Evolutionary conservation across 305 asterid genomes (phyloP).

Genomic region (Fraxinus latifolia): DNA sequence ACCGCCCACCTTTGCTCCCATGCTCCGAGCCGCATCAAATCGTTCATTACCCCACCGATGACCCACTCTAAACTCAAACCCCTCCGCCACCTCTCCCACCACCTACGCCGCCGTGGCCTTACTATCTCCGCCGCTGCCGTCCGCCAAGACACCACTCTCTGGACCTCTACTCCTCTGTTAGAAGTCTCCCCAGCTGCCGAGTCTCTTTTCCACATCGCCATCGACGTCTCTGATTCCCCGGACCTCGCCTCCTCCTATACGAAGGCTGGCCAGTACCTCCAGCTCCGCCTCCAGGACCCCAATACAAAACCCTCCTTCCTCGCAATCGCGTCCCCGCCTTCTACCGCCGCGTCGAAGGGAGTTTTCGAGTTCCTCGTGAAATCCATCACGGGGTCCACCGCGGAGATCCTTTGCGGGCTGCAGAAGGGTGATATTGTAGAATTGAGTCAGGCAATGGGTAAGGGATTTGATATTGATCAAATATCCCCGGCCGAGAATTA

Average conservation of each 20-base stretch:
- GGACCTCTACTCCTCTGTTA: conserved; percentile 54
- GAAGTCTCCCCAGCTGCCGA: conserved; percentile 72
- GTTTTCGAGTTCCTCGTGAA: conserved; percentile 74
- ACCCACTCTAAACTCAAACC: conserved; percentile 42
- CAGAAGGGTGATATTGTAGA: conserved; percentile 73
- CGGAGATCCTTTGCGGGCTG: conserved; percentile 65
- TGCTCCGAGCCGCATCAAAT: conserved; percentile 46
- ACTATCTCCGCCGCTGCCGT: conserved; percentile 55
- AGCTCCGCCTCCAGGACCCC: conserved; percentile 54
- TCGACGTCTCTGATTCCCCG: conserved; percentile 78
- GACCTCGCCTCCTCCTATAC: conserved; percentile 62
- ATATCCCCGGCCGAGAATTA: conserved; percentile 60
- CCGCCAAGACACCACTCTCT: conserved; percentile 50
- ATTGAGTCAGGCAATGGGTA: conserved; percentile 64
- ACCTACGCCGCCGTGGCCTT: conserved; percentile 38
- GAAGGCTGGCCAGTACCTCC: conserved; percentile 74
- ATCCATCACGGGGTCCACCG: conserved; percentile 65
- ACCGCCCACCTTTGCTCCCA: conserved; percentile 39
- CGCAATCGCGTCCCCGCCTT: conserved; percentile 86
- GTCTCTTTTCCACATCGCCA: conserved; percentile 50
- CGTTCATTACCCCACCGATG: conserved; percentile 46
- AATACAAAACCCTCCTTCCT: conserved; percentile 54
- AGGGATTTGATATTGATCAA: conserved; percentile 60
- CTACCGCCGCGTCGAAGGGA: conserved; percentile 49
- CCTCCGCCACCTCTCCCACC: conserved; percentile 37